Percentiles rank a stretch among this genome's conserved stretches.
Conservation (phyloP, 2,329 filamentous ascomycete genomes). For the Nemania diffusa region DNA sequence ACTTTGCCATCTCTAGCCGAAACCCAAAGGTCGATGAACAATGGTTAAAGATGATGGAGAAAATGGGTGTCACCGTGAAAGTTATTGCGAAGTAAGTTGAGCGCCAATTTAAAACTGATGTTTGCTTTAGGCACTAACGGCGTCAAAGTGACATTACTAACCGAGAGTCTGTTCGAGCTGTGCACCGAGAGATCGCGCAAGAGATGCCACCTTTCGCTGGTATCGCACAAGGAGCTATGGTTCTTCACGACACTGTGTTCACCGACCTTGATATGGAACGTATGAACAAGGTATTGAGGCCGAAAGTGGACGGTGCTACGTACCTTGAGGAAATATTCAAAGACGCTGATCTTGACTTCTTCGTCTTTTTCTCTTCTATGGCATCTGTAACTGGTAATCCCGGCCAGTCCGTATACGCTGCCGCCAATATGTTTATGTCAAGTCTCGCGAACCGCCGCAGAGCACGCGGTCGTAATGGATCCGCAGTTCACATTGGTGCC, state of each 20-base stretch:
- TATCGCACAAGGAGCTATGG: slow-evolving; percentile 53
- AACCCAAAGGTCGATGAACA: slow-evolving; percentile 26
- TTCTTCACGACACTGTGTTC: slow-evolving; percentile 51
- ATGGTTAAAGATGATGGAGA: slow-evolving; percentile 21
- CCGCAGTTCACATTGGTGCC: slow-evolving; percentile 45
- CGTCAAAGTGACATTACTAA: slow-evolving; percentile 19
- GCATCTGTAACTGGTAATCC: slow-evolving; percentile 50
- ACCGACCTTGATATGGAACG: slow-evolving; percentile 43
- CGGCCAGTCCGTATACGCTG: slow-evolving; percentile 53
- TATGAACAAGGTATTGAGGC: slow-evolving; percentile 47
- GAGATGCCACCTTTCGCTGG: slow-evolving; percentile 52
- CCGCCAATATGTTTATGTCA: slow-evolving; percentile 54
- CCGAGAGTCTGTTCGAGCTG: slow-evolving; percentile 21
- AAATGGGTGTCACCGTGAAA: slow-evolving; percentile 13
- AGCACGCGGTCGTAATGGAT: slow-evolving; percentile 42
- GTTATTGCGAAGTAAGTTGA: slow-evolving; percentile 11
- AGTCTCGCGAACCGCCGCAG: slow-evolving; percentile 45
- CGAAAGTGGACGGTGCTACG: slow-evolving; percentile 53
- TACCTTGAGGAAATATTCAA: slow-evolving; percentile 50
- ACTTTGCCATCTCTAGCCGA: slow-evolving; percentile 28
- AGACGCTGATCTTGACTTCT: slow-evolving; percentile 51
- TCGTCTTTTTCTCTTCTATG: slow-evolving; percentile 56
- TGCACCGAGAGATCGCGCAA: slow-evolving; percentile 40
- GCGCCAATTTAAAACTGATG: not conserved
- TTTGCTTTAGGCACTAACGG: not conserved